phyloP scores from a whole-genome alignment of 2,329 filamentous ascomycete genomes.

The Alternaria novae-zelandiae region DNA sequence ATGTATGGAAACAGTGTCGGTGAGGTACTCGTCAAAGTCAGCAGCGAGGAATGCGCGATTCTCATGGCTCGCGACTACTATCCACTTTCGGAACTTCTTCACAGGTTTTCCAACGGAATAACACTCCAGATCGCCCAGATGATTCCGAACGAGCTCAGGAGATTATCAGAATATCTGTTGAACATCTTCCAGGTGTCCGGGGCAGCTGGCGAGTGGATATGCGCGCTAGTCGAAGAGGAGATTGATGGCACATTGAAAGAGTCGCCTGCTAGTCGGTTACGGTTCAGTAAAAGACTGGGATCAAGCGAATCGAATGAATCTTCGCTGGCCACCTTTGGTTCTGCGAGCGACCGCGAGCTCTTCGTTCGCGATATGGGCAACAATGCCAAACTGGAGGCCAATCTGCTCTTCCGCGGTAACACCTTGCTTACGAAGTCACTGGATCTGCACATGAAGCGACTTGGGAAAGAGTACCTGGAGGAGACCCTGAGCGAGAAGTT shows the following conservation, averaged over 20 bases:
- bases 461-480: slow-evolving; percentile 91
- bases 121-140: slow-evolving; percentile 84
- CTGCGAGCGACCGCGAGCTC: slow-evolving; percentile 68
- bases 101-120: slow-evolving; percentile 81
- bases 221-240: slow-evolving; percentile 91
- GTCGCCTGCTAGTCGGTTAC: slow-evolving; percentile 68
- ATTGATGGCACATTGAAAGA: slow-evolving; percentile 93
- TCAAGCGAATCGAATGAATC: slow-evolving; percentile 71
- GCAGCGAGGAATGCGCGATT: slow-evolving; percentile 88
- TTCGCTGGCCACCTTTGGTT: slow-evolving; percentile 47
- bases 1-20: slow-evolving; percentile 78
- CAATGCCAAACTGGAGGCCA: slow-evolving; percentile 84
- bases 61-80: slow-evolving; percentile 86
- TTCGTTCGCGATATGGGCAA: slow-evolving; percentile 79
- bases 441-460: slow-evolving; percentile 92
- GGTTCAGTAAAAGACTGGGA: slow-evolving; percentile 73
- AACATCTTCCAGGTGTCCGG: slow-evolving; percentile 97
- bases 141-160: slow-evolving; percentile 76
- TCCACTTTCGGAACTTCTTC: slow-evolving; percentile 79
- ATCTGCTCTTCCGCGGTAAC: slow-evolving; percentile 93
- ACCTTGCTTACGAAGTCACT: slow-evolving; percentile 91
- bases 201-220: slow-evolving; percentile 85
- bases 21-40: slow-evolving; percentile 82
- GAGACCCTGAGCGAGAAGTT: slow-evolving; percentile 87
- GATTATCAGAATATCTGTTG: slow-evolving; percentile 83